Percentiles rank a stretch among this genome's conserved stretches.
Evolutionary conservation across 106 monocot species (phyloP).

Genomic region (Dioscorea zingiberensis): DNA sequence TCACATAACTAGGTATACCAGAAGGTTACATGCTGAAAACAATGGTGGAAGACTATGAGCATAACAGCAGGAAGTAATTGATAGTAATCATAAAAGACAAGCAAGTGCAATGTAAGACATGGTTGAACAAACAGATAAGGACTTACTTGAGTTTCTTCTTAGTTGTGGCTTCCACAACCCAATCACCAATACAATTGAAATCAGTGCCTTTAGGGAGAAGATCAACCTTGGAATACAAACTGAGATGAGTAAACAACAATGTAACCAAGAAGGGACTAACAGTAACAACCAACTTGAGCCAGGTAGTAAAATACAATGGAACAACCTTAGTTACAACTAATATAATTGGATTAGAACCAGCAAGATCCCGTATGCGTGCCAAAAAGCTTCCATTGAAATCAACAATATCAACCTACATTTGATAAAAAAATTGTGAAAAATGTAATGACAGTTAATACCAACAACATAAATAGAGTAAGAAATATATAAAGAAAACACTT

Average conservation of each 20-base stretch:
- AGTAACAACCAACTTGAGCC: background rate
- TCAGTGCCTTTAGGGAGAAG: constrained; percentile 94
- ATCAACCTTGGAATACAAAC: constrained; percentile 59
- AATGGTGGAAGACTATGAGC: too few species aligned
- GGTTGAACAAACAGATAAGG: background rate
- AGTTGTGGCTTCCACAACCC: constrained; percentile 80
- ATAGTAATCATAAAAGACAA: too few species aligned
- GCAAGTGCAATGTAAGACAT: background rate
- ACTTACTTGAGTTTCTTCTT: constrained; percentile 97
- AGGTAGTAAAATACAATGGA: background rate
- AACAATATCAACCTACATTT: constrained; percentile 94
- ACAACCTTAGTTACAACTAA: constrained; percentile 89
- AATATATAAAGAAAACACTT: too few species aligned
- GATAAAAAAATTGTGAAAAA: too few species aligned
- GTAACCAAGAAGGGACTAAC: background rate
- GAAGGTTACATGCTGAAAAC: too few species aligned
- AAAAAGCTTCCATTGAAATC: constrained; percentile 99
- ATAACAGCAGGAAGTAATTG: too few species aligned
- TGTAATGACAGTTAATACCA: too few species aligned
- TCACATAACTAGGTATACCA: too few species aligned
- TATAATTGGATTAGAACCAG: constrained; percentile 98
- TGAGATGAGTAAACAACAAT: background rate
- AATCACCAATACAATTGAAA: constrained; percentile 93
- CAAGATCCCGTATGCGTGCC: constrained; percentile 81
- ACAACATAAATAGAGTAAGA: too few species aligned